Evolutionary conservation across 1,284 basidiomycete species (phyloP).

Genomic region (Laetiporus sulphureus): DNA sequence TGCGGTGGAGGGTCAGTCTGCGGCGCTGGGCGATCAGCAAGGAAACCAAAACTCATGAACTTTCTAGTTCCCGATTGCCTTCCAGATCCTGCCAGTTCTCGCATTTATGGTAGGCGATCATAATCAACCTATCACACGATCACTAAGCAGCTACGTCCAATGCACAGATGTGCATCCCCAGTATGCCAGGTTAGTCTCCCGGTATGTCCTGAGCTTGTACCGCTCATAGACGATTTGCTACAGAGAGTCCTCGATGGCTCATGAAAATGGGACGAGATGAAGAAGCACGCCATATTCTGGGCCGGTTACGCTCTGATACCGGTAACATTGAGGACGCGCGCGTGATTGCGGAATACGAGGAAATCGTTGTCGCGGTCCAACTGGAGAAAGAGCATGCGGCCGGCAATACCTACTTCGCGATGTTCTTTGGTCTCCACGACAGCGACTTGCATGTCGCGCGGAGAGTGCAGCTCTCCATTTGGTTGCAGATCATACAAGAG

Average conservation of each 20-base stretch:
- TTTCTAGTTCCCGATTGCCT: conserved; percentile 39
- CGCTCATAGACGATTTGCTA: neutral
- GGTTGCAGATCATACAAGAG: conserved; percentile 47
- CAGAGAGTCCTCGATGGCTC: conserved; percentile 53
- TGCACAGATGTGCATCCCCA: conserved; percentile 16
- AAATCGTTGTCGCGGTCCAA: conserved; percentile 35
- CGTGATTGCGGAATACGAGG: conserved; percentile 29
- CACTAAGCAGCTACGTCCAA: too few relatives aligned
- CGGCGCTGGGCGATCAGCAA: neutral
- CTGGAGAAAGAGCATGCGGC: conserved; percentile 36
- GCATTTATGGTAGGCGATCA: conserved; percentile 32
- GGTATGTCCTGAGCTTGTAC: conserved; percentile 10
- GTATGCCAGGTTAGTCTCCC: conserved; percentile 23
- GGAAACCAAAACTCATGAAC: conserved; percentile 14
- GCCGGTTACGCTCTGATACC: conserved; percentile 25
- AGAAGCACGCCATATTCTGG: conserved; percentile 38
- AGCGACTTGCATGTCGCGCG: conserved; percentile 39
- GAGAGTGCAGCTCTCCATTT: conserved; percentile 40
- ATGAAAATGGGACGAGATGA: conserved; percentile 42
- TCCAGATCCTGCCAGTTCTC: conserved; percentile 41
- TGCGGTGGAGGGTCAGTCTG: conserved; percentile 35
- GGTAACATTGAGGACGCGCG: conserved; percentile 21
- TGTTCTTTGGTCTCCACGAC: conserved; percentile 40
- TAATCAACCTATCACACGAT: too few relatives aligned
- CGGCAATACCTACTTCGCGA: conserved; percentile 39